Evolutionary conservation across 306 rosid species (phyloP), one percentile per base, ranked within the genome.

Genomic region (Clitoria ternatea): DNA sequence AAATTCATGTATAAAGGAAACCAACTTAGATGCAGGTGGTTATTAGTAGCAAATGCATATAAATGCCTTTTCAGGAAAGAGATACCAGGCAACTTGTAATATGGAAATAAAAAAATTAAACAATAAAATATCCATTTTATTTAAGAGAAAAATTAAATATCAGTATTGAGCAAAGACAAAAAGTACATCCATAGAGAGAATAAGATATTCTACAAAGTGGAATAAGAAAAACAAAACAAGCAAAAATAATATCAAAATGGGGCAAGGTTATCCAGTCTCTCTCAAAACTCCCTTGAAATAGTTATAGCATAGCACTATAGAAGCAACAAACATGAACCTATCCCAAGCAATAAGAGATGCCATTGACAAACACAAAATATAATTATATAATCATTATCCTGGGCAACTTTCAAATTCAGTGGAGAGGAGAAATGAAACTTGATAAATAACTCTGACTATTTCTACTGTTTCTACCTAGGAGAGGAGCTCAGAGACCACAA

Each of bases 401-500:
- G n/a, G 30, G 45, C 8, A 15, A 17, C 76, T 52, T 75, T 60
- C 15, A 68, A 52, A 42, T 36, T 69, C 73, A 48, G 44, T 18
- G 60, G 60, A 29, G 63, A 63, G 64, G n/a, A n/a, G n/a, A n/a
- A n/a, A 66, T 18, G 15, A 69, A 68, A 78, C 32, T 22, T 63
- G 33, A 27, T 40, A 77, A 61, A 65, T 23, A 32, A 66, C 32
- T 4, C 53, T 68, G 70, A 72, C n/a, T n/a, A n/a, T n/a, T n/a
- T n/a, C n/a, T n/a, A 71, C 18, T 27, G 17, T 62, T 47, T 70
- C 37, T 77, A 90, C 97, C 97, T 90, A 92, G 60, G 90, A 90
- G 54, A 90, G 88, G 72, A 90, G 97, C 75, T 86, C 92, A 55
- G 95, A 81, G 15, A 84, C 91, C 18, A 83, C 95, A 73, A 86